Conservation (phyloP, 192 early-diverging fungal genomes). For the Cetraspora pellucida region DNA sequence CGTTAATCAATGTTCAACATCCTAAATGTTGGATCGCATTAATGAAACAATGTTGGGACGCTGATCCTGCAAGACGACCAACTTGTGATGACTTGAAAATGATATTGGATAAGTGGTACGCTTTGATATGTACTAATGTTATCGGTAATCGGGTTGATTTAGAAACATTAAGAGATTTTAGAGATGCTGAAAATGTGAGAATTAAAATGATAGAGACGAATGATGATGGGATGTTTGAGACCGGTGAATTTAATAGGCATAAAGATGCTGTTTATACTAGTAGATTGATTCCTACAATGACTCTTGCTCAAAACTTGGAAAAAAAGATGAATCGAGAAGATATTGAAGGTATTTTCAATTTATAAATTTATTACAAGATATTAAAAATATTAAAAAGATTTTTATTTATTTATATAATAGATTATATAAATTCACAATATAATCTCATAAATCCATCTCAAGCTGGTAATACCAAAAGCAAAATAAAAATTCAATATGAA, state of each 20-base stretch:
- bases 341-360: no score
- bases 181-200: not conserved
- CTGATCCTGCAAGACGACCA: constrained; percentile 1
- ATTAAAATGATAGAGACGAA: not conserved
- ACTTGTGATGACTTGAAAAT: not conserved
- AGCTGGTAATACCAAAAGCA: no score
- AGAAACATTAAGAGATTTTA: not conserved
- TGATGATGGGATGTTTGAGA: not conserved
- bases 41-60: constrained; percentile 12
- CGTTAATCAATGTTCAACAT: not conserved
- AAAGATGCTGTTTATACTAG: not conserved
- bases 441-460: no score
- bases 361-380: no score
- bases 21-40: not conserved
- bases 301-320: not conserved
- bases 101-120: not conserved
- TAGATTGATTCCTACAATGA: not conserved
- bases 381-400: no score
- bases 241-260: not conserved
- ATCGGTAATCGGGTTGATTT: not conserved
- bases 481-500: no score
- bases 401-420: not conserved
- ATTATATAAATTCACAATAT: no score
- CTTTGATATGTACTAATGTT: not conserved
- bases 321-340: not conserved